Evolutionary conservation across 352 stramenopile genomes (phyloP).

Genomic region (Globisporangium megalacanthum): DNA sequence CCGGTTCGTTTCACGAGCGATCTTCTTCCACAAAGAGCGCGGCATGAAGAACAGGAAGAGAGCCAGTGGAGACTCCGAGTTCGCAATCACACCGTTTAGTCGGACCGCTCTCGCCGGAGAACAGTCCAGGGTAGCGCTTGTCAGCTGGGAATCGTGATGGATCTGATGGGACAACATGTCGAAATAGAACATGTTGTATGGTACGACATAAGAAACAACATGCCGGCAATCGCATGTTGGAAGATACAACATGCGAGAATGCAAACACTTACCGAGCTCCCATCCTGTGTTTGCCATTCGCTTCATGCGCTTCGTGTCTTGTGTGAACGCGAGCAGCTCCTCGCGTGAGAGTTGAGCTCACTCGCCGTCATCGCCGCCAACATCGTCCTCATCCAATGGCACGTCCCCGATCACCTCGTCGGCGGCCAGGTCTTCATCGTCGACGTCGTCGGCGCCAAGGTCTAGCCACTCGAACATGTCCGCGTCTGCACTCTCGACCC

Average conservation of each 20-base stretch:
- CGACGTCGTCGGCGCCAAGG: background rate
- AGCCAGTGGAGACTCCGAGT: background rate
- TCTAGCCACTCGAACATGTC: background rate
- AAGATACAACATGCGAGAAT: background rate
- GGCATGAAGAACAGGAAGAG: conserved; percentile 1
- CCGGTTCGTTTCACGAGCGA: background rate
- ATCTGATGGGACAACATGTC: background rate
- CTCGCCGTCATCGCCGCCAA: background rate
- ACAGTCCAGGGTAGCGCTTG: background rate
- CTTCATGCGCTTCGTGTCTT: background rate
- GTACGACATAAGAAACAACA: background rate
- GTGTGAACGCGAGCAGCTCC: too few species aligned
- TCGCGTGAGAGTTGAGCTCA: background rate
- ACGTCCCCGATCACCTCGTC: background rate
- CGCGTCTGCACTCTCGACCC: background rate
- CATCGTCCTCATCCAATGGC: too few species aligned
- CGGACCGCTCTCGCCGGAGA: too few species aligned
- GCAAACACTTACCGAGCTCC: background rate
- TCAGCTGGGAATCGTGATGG: background rate
- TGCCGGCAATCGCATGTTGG: background rate
- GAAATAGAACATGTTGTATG: background rate
- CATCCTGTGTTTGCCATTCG: background rate
- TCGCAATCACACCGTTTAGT: background rate
- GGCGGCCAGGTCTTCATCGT: background rate
- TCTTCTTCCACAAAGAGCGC: background rate